Evolutionary conservation across 2,329 filamentous ascomycete genomes (phyloP).

Genomic region (Epichloe brachyelytri): DNA sequence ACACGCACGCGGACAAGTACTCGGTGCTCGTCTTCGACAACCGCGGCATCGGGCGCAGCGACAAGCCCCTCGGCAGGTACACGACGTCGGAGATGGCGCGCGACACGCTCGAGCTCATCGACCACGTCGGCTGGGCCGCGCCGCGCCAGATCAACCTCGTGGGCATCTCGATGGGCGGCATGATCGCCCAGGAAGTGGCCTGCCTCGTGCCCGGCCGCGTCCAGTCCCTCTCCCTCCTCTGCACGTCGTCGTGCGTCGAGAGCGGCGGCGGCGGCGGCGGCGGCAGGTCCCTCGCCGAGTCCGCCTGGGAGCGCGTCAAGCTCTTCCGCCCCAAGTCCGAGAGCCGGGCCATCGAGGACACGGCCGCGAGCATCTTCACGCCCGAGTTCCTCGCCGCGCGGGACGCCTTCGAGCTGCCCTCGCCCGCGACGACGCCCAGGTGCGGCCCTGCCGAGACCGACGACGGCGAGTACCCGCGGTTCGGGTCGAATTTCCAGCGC

Average conservation of each 20-base stretch:
- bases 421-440: constrained; percentile 25
- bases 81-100: constrained; percentile 75
- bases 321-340: constrained; percentile 58
- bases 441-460: constrained; percentile 19
- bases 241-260: constrained; percentile 47
- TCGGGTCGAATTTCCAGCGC: constrained; percentile 67
- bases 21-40: constrained; percentile 72
- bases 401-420: constrained; percentile 43
- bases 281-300: constrained; percentile 46
- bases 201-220: constrained; percentile 39
- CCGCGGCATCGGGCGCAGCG: constrained; percentile 68
- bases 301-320: constrained; percentile 42
- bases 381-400: constrained; percentile 46
- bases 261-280: constrained; percentile 51
- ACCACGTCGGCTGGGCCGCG: constrained; percentile 55
- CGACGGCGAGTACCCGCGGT: constrained; percentile 34
- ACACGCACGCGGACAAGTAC: constrained; percentile 53
- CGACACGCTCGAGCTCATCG: constrained; percentile 58
- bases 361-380: constrained; percentile 55
- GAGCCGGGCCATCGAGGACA: constrained; percentile 51
- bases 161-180: constrained; percentile 77
- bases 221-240: constrained; percentile 44
- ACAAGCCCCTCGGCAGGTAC: constrained; percentile 66
- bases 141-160: constrained; percentile 48
- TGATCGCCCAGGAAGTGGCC: constrained; percentile 78